Base-by-base conservation (phyloP, 306 rosid genomes). In the Calophaca sinica region DNA sequence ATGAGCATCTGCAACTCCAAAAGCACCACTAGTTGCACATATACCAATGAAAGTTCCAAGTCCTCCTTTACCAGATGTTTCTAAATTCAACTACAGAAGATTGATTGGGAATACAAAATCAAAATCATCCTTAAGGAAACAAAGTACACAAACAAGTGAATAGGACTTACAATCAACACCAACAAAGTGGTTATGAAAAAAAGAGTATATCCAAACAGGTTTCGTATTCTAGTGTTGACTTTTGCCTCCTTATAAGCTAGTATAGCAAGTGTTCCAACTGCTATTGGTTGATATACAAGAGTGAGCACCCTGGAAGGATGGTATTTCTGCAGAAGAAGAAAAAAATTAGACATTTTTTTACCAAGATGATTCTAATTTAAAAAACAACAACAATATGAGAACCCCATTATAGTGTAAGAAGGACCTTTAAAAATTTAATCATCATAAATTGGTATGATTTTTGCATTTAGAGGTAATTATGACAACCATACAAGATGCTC, bases 1-100 rank as follows among this genome's bases (percentile, higher is more conserved):
- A 84, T 88, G 96, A 82, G 96, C 98, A 90, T 93, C 98, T 53
- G 98, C 97, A 80, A 89, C 66, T 81, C 98, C 97, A 63, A 93
- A 93, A 32, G 83, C 87, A 41, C 89, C 90, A 65, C 97, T 90
- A 3, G 84, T 66, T 62, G 44, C 79, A 73, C 98, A 93, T 50
- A 90, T 41, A 33, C 91, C 97, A 4, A 89, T 79, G 67, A 85
- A 93, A 45, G 85, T 63, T 73, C 96, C 98, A 28, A 89, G 62
- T 49, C 96, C 97, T 72, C 98, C 98, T 79, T 81, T 89, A 11
- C 93, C 93, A 0, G 90, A 90, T 69, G 93, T 89, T 65, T 91
- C 96, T 80, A 86, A 84, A 85, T 93, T 84, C 86, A 93, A 82
- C 98, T 93, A 79, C 2, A 11, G 51, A 15, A 86, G 69, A 78